Percentiles rank a stretch among this genome's conserved stretches.
Conservation (phyloP, 495 filamentous ascomycete genomes). For the Penicillium odoratum region DNA sequence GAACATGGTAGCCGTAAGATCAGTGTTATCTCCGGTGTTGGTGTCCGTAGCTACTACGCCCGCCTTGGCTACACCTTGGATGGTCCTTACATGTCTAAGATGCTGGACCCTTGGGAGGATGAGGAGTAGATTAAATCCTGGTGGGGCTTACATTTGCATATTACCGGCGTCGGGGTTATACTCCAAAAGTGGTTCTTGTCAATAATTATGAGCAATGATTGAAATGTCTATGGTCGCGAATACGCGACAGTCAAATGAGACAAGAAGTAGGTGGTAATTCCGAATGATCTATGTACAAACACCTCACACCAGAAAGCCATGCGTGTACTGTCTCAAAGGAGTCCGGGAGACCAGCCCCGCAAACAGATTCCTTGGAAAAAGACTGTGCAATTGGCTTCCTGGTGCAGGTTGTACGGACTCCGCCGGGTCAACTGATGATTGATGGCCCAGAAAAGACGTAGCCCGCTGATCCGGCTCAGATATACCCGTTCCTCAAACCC, state of each 20-base stretch:
- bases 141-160: constrained; percentile 12
- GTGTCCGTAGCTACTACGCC: constrained; percentile 89
- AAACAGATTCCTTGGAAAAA: constrained; percentile 18
- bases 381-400: constrained; percentile 5
- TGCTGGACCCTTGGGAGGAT: constrained; percentile 47
- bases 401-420: constrained; percentile 10
- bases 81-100: constrained; percentile 87
- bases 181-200: constrained; percentile 17
- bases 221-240: constrained; percentile 3
- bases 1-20: constrained; percentile 95
- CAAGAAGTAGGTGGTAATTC: constrained; percentile 18
- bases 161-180: constrained; percentile 17
- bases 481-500: constrained; percentile 14
- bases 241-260: constrained; percentile 2
- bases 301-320: constrained; percentile 13
- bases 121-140: constrained; percentile 32
- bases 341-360: constrained; percentile 25
- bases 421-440: background rate
- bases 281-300: constrained; percentile 32
- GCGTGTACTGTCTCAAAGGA: constrained; percentile 14
- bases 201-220: constrained; percentile 11
- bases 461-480: constrained; percentile 18
- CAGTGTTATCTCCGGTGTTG: constrained; percentile 92
- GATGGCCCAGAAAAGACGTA: background rate
- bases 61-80: constrained; percentile 91